Evolutionary conservation across 495 filamentous ascomycete species (phyloP), one percentile per base, ranked within the genome.

Genomic region (Daldinia bambusicola): DNA sequence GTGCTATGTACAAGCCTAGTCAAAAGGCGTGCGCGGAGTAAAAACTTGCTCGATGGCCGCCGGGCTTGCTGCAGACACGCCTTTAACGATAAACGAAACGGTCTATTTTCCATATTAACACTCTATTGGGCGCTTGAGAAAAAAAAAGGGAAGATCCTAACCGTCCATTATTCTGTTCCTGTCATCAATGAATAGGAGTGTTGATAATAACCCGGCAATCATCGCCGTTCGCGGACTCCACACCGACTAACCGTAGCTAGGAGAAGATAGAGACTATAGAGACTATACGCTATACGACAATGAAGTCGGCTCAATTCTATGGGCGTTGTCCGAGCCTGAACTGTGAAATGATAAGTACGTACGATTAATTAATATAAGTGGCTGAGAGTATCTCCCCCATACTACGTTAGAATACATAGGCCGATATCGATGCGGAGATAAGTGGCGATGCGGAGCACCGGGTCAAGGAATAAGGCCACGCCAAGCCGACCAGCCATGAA

Each of bases 71-170:
- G 70, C 32, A 63, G 55, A 34, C 72, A 78, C 74, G 55, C 68
- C 75, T 65, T 56, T 51, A 55, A 58, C 45, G 20, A 53, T 50
- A 67, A 67, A 48, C 37, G 61, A 66, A 62, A 66, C 37, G 51
- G 61, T 69, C 65, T 75, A 76, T 76, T 75, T 79, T 78, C 76
- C 76, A 78, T 68, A 79, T 79, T 76, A 76, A 78, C 69, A 75
- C 73, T 75, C 63, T 75, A 75, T 75, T 75, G 69, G 76, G 69
- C 71, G 74, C 69, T 73, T 66, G 68, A 18, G 13, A n/a, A 30
- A 76, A 71, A 67, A 75, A 71, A 40, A n/a, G n/a, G 74, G 69
- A 67, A 76, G 70, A 40, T 41, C 55, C 72, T 69, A 70, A 70
- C 62, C 62, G 69, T 70, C 61, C 58, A 55, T 66, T 67, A 67